phyloP scores from a whole-genome alignment of 2,329 filamentous ascomycete genomes.

The Exophiala sideris region DNA sequence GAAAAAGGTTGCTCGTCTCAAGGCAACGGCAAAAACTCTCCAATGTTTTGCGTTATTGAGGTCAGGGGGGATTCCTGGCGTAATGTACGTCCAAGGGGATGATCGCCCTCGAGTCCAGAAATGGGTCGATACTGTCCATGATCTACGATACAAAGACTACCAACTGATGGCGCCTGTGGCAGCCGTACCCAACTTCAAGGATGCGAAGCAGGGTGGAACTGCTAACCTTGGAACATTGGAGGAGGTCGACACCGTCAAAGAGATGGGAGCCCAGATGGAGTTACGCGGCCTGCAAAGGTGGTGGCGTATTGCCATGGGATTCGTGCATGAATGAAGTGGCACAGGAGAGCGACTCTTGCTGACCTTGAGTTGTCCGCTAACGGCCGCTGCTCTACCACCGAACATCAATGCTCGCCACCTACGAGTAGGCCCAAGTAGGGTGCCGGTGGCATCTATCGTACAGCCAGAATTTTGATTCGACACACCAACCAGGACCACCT shows the following conservation, averaged over 20 bases:
- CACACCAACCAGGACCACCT: neutral
- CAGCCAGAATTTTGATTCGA: neutral
- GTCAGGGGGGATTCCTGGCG: constrained; percentile 66
- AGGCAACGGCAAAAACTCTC: constrained; percentile 59
- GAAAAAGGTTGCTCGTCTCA: constrained; percentile 66
- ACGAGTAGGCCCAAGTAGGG: too few relatives aligned
- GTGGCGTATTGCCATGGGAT: constrained; percentile 68
- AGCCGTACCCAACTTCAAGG: constrained; percentile 28
- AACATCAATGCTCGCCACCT: neutral
- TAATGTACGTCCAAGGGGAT: constrained; percentile 71
- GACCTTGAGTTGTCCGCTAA: neutral
- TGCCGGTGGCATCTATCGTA: too few relatives aligned
- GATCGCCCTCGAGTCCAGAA: constrained; percentile 53
- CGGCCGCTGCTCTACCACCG: too few relatives aligned
- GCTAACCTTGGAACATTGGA: constrained; percentile 38
- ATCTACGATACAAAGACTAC: constrained; percentile 69
- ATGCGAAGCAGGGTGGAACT: neutral
- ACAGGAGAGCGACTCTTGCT: neutral
- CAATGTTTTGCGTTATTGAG: constrained; percentile 64
- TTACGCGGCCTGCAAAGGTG: constrained; percentile 56
- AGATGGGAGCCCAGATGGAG: constrained; percentile 63
- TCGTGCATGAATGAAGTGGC: constrained; percentile 25
- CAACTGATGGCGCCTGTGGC: constrained; percentile 58
- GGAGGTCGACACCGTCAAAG: constrained; percentile 62
- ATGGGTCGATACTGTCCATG: constrained; percentile 64